Conservation (phyloP, 208 protist genomes). For the Leishmania gerbilli region DNA sequence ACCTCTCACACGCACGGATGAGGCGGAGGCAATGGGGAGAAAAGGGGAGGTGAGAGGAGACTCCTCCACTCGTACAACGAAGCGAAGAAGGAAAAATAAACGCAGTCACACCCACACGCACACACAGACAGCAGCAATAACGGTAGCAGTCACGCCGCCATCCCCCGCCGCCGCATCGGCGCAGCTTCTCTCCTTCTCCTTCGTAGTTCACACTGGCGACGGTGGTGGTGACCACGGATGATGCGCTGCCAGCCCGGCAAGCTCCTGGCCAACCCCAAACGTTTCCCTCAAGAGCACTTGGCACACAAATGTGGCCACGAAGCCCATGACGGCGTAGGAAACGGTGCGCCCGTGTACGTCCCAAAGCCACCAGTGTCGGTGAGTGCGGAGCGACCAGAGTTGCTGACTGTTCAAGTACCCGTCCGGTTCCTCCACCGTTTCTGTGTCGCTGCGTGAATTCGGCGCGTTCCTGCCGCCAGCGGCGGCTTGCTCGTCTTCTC, state of each 20-base stretch:
- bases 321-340: slow-evolving; percentile 53
- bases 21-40: too few species aligned
- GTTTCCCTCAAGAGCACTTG: slow-evolving; percentile 39
- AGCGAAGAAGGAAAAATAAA: too few species aligned
- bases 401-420: slow-evolving; percentile 43
- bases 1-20: too few species aligned
- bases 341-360: slow-evolving; percentile 56
- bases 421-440: slow-evolving; percentile 32
- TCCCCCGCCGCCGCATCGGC: background rate
- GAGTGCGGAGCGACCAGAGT: slow-evolving; percentile 62
- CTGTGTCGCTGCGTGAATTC: slow-evolving; percentile 5
- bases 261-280: slow-evolving; percentile 27
- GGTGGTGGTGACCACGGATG: background rate
- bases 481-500: background rate
- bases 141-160: background rate
- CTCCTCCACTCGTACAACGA: too few species aligned
- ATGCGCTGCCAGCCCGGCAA: background rate
- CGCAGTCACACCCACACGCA: background rate
- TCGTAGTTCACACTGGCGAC: background rate
- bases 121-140: background rate
- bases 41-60: too few species aligned
- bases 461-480: background rate
- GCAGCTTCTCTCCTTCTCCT: background rate
- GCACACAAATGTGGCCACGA: slow-evolving; percentile 45
- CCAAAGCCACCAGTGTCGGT: slow-evolving; percentile 79